Percentiles rank a stretch among this genome's conserved stretches.
Evolutionary conservation across 169 alveolate species (phyloP).

Genomic region (Plasmodium inui): DNA sequence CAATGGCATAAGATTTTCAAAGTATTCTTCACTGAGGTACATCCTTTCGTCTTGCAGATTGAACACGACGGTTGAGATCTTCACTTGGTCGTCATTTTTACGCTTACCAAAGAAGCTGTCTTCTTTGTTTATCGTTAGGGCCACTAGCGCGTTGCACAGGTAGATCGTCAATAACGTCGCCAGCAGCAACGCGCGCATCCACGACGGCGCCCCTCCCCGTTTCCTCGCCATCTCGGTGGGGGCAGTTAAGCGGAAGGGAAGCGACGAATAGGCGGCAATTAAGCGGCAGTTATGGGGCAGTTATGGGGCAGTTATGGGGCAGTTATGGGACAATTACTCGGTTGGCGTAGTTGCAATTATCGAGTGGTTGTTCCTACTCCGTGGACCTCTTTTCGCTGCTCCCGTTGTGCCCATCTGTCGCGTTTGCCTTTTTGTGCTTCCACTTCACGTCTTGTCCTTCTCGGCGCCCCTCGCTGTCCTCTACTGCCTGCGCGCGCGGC

Average conservation of each 20-base stretch:
- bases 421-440: neutral
- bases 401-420: neutral
- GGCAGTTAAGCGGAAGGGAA: no score
- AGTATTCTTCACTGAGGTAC: conserved; percentile 9
- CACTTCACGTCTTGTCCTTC: neutral
- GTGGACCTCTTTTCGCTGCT: neutral
- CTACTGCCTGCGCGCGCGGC: neutral
- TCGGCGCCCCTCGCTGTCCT: neutral
- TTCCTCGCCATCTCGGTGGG: neutral
- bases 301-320: no score
- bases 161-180: neutral
- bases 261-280: no score
- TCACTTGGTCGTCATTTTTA: neutral
- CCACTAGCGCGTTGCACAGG: neutral
- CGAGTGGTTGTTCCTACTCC: neutral
- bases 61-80: neutral
- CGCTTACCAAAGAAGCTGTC: neutral
- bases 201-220: neutral
- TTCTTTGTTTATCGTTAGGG: neutral
- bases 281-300: no score
- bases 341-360: no score
- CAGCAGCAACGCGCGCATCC: neutral
- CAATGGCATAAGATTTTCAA: neutral
- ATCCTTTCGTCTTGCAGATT: neutral
- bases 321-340: no score